phyloP scores from a whole-genome alignment of 495 filamentous ascomycete species.

The Neurospora intermedia region DNA sequence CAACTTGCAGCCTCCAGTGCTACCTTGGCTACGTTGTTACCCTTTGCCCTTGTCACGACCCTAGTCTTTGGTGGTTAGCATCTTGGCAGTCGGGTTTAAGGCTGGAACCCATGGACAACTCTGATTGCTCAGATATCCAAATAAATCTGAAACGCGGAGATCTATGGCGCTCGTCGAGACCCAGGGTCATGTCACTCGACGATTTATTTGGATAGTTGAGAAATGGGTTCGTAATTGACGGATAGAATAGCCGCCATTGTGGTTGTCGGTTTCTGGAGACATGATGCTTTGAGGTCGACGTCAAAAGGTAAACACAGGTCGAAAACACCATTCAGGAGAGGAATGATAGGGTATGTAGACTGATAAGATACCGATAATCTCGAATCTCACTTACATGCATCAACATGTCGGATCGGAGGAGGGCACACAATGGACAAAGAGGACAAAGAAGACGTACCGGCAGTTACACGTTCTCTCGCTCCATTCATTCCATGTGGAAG shows the following conservation, averaged over 20 bases:
- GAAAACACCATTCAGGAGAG: slow-evolving; percentile 2
- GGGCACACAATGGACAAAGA: background rate
- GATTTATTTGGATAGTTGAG: slow-evolving; percentile 4
- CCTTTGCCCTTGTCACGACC: slow-evolving; percentile 1
- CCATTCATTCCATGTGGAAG: background rate
- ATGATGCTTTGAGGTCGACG: slow-evolving; percentile 10
- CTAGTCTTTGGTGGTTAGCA: background rate
- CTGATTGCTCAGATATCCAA: slow-evolving; percentile 17
- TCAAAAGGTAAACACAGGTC: slow-evolving; percentile 9
- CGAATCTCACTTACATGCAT: background rate
- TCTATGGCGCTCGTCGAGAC: slow-evolving; percentile 11
- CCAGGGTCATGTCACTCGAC: slow-evolving; percentile 8
- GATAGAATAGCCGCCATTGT: background rate
- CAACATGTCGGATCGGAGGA: background rate
- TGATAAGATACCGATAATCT: background rate
- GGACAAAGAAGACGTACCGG: background rate
- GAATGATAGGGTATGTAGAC: background rate
- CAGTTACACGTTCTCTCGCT: background rate
- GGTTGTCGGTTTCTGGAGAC: background rate
- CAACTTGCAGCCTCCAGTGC: background rate
- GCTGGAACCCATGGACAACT: slow-evolving; percentile 15
- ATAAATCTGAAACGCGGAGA: slow-evolving; percentile 37
- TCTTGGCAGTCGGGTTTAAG: slow-evolving; percentile 2
- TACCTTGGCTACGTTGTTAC: slow-evolving; percentile 12
- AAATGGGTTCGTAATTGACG: slow-evolving; percentile 6